These are phyloP conservation scores for Lactifluus echinatus DNA, from an alignment of 768 basidiomycete species.

Conservation along the genomic window DNA sequence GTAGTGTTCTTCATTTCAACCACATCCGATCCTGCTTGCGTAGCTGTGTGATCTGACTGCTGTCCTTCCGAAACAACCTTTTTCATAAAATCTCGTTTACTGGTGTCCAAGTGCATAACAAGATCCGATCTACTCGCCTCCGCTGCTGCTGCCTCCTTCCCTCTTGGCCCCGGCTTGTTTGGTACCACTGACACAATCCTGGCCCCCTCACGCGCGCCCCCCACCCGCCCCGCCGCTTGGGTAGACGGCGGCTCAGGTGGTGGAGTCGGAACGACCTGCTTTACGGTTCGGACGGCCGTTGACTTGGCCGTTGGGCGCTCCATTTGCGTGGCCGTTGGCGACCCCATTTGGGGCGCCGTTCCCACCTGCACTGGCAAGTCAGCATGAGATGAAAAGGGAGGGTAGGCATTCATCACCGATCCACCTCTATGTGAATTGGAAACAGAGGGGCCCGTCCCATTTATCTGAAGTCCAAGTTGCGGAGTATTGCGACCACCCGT, in stretches of 20 bases:
- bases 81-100: constrained; percentile 19
- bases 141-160: constrained; percentile 13
- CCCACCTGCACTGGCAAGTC: constrained; percentile 11
- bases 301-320: not conserved
- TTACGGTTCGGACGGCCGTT: constrained; percentile 2
- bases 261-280: not conserved
- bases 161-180: not conserved
- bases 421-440: constrained; percentile 19
- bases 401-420: constrained; percentile 21
- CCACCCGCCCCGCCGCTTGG: not conserved
- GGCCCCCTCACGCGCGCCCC: not conserved
- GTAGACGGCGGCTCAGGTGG: not conserved
- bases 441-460: constrained; percentile 1
- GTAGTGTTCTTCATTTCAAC: not conserved
- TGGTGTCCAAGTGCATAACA: constrained; percentile 13
- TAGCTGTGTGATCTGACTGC: constrained; percentile 4
- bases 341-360: constrained; percentile 7
- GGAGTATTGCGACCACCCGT: constrained; percentile 14
- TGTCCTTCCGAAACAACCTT: constrained; percentile 11
- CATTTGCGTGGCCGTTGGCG: constrained; percentile 13
- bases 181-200: not conserved
- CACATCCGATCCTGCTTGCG: not conserved
- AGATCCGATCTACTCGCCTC: constrained; percentile 18
- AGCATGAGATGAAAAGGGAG: constrained; percentile 17
- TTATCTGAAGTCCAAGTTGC: constrained; percentile 3